Base-by-base conservation (phyloP, 2,329 filamentous ascomycete genomes). In the Xylariaceae sp. region DNA sequence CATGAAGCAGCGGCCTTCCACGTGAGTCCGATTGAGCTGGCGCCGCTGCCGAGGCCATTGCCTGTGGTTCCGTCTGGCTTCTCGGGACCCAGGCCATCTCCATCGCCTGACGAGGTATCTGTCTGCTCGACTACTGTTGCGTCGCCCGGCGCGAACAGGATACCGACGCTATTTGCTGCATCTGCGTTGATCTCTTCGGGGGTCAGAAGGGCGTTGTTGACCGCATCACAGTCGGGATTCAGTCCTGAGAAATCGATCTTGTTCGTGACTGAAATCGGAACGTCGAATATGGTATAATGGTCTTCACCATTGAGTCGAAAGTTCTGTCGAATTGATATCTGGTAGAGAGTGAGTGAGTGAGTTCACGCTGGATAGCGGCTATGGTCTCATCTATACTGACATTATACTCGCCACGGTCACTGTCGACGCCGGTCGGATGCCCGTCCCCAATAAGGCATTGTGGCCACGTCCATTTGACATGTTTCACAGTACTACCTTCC, bases 401-500 rank as follows among this genome's bases (percentile, higher is more conserved):
- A 53, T 87, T 87, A 57, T 87, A 87, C 15, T 67, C 64, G 3
- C 82, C 83, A 3, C 80, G 69, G 18, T 73, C 74, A 38, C 72
- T 78, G 42, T 66, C 65, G 1, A 63, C 59, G 3, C 63, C 58
- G 2, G 59, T 52, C 19, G 72, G 67, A 49, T 72, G 60, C 3
- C 78, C 79, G 37, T 81, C 66, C 15, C 83, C 83, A 3, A 80
- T 77, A 0, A 87, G 67, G 52, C 83, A 87, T 43, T 76, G 73
- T 0, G 84, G 83, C 83, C 83, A 87, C 16, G 76, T 67, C 80
- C 83, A 87, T 55, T 82, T 81, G 47, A 87, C 72, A 56, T 87
- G 83, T 58, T 87, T 87, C 33, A 87, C 84, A 0, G 83, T 87
- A 55, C 81, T 84, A 3, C 76, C 75, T 1, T 72, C 63, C 55